Base-by-base conservation (phyloP, 495 filamentous ascomycete species). In the Penicillium argentinense region DNA sequence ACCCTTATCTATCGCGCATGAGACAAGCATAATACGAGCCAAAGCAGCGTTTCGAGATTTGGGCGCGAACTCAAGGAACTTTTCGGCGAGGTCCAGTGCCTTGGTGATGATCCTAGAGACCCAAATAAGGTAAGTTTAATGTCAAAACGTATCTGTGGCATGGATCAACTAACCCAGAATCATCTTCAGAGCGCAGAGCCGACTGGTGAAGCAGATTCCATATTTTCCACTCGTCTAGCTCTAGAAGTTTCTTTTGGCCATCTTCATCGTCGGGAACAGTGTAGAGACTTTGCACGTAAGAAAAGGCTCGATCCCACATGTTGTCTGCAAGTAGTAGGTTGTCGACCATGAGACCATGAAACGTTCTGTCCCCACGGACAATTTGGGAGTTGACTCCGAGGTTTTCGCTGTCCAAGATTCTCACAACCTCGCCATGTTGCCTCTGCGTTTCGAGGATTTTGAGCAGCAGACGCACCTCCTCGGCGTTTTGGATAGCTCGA, bases 181-280 rank as follows among this genome's bases (percentile, higher is more conserved):
- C n/a, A n/a, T 29, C 59, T 39, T 66, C 53, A 19, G 69, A 53
- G 22, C 64, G 51, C 17, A 53, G 53, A n/a, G 58, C 49, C 4
- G 63, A 54, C 19, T 45, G 26, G 24, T 71, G 42, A 28, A 75
- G 49, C 29, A 72, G 59, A n/a, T 73, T 67, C 81, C 81, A 84
- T 23, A 80, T 66, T 34, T 59, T 68, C 77, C 80, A 83, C 42
- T 83, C 78, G 59, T 83, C 79, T 34, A 69, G 73, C 50, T 72
- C 64, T 22, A 71, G 68, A 14, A 74, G 57, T 18, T 57, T 47
- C 12, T 69, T 70, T 12, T 49, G 56, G 45, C 65, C 62, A 13
- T 46, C 54, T 19, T 67, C 64, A 9, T 59, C 57, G 19, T 51
- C 61, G 9, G 57, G 63, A 34, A 71, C 66, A 33, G 56, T 57